Evolutionary conservation across 495 filamentous ascomycete genomes (phyloP), one percentile per base, ranked within the genome.

Genomic region (Hypoxylon intermedium): DNA sequence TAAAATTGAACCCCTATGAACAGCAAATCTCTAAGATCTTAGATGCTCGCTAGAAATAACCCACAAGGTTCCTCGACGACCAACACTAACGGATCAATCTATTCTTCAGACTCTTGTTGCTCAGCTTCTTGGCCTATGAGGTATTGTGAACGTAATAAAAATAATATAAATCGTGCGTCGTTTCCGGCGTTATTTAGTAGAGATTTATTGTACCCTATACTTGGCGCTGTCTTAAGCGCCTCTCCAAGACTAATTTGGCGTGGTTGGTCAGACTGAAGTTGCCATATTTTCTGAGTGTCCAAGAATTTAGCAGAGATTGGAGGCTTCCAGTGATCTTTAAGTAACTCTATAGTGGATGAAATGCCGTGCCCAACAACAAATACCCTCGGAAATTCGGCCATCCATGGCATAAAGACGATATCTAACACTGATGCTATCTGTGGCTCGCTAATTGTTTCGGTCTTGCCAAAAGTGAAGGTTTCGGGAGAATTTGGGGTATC

Each of bases 221-320:
- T 16, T 0, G 6, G 6, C 3, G 37, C 28, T 2, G 21, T 54
- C 0, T 51, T 9, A 4, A 64, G 44, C 9, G 60, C 54, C 13
- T 54, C 6, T 9, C 45, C 49, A 12, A 64, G 43, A 2, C 33
- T 9, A 19, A 50, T 9, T 3, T 12, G 1, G 6, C 40, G 4
- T 19, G 4, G 1, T 9, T 31, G 13, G 5, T 18, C 6, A 24
- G 45, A 13, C n/a, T 54, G 60, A 16, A 45, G 0, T 7, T 54
- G 60, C 53, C 53, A 64, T 30, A 64, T 64, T 19, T 40, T 53
- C 11, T 50, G 42, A 0, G 60, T 64, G 18, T 64, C 60, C 0
- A 64, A 34, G 2, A 42, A 3, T 6, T 1, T 18, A 0, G 13
- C 9, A 0, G 41, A 24, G 2, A 12, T 4, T 12, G 60, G 43